A percentile compares a stretch with the other conserved stretches of the same genome.
Conservation (phyloP, 2,329 filamentous ascomycete species). For the Phymatotrichopsis omnivora region DNA sequence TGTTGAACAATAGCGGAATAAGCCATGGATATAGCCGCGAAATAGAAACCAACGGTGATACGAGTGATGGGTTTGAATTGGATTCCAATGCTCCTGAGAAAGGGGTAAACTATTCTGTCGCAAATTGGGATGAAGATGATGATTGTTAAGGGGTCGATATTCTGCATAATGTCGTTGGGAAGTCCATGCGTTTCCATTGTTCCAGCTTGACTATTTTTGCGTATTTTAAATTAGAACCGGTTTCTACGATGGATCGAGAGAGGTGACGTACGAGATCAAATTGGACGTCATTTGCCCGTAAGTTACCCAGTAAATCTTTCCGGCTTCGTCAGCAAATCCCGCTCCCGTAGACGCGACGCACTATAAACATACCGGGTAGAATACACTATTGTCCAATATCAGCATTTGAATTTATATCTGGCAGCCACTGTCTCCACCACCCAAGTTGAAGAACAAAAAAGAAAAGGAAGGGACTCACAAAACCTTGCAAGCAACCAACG, state of each 20-base stretch:
- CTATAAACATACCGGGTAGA: constrained; percentile 42
- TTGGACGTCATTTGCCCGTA: constrained; percentile 54
- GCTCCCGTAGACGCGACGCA: not conserved
- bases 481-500: constrained; percentile 30
- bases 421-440: not conserved
- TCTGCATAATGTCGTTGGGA: constrained; percentile 68
- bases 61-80: constrained; percentile 66
- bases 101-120: constrained; percentile 59
- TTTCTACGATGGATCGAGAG: constrained; percentile 24
- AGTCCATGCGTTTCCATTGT: constrained; percentile 56
- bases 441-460: not conserved
- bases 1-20: constrained; percentile 44
- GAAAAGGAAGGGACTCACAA: constrained; percentile 16
- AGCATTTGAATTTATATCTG: no score
- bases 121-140: constrained; percentile 65
- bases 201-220: constrained; percentile 35
- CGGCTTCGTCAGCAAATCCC: no score
- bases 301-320: constrained; percentile 47
- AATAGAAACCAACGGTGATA: constrained; percentile 59
- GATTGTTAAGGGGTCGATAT: constrained; percentile 64
- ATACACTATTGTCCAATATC: constrained; percentile 11
- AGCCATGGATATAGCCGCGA: constrained; percentile 53
- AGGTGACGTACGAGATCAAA: constrained; percentile 39
- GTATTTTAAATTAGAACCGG: constrained; percentile 25
- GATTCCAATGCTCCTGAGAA: constrained; percentile 52